Conservation (phyloP, 179 eudicot species). For the Beta macrorhiza region DNA sequence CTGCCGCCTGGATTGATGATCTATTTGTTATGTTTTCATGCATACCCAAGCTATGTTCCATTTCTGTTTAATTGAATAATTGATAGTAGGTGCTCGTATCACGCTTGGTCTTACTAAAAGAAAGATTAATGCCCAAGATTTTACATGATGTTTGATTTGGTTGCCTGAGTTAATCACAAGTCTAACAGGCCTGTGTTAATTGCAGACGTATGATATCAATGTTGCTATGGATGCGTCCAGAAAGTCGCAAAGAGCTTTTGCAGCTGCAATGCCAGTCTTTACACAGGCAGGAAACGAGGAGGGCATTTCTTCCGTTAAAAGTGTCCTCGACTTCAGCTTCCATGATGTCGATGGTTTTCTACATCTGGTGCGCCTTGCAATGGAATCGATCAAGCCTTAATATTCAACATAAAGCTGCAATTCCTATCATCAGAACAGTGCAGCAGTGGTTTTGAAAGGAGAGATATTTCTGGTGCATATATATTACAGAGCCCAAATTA, state of each 20-base stretch:
- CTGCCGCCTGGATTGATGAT: not conserved
- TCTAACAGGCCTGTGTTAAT: not conserved
- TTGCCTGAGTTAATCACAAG: not conserved
- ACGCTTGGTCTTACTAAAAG: not conserved
- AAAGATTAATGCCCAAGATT: not conserved
- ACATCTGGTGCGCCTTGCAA: constrained; percentile 41
- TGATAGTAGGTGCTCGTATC: not conserved
- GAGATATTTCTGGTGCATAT: constrained; percentile 13
- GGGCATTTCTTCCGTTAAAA: constrained; percentile 34
- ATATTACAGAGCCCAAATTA: constrained; percentile 13
- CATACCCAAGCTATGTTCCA: too few species aligned
- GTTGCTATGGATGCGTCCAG: constrained; percentile 51
- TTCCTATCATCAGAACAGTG: constrained; percentile 11
- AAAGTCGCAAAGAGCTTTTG: constrained; percentile 39
- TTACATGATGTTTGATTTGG: not conserved
- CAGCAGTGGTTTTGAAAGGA: constrained; percentile 17
- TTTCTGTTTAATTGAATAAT: not conserved
- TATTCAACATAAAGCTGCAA: not conserved
- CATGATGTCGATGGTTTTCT: constrained; percentile 46
- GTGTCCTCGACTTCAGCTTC: constrained; percentile 52
- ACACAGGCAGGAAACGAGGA: constrained; percentile 38
- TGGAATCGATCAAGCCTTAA: constrained; percentile 36
- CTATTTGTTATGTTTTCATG: too few species aligned
- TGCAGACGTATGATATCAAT: constrained; percentile 40
- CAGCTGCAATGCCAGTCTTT: constrained; percentile 35